Evolutionary conservation across 2,329 filamentous ascomycete genomes (phyloP).

Genomic region (Aureobasidium sp.): DNA sequence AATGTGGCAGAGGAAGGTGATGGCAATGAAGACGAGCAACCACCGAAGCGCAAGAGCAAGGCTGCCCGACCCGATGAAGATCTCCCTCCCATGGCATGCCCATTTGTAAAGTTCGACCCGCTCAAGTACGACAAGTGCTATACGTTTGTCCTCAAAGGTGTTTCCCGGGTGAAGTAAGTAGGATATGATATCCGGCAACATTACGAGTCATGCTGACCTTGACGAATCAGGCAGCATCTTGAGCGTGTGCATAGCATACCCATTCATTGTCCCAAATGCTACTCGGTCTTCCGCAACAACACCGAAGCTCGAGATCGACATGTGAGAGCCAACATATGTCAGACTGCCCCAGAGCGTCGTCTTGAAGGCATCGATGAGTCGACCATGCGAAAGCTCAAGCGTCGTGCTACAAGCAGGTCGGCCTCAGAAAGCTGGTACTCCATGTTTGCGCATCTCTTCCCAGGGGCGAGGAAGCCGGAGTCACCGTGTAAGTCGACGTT

Average conservation of each 20-base stretch:
- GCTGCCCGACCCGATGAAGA: neutral
- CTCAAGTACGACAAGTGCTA: conserved; percentile 11
- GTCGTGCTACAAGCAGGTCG: neutral
- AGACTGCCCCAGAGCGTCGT: neutral
- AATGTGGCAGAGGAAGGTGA: neutral
- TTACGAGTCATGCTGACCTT: neutral
- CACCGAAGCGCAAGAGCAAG: neutral
- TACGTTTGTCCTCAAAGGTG: neutral
- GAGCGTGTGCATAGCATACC: conserved; percentile 9
- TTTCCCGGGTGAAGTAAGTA: conserved; percentile 10
- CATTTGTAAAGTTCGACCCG: conserved; percentile 7
- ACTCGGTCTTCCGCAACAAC: conserved; percentile 3
- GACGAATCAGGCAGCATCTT: neutral
- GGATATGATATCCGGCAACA: neutral
- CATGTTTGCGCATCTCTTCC: conserved; percentile 1
- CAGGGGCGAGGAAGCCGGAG: neutral
- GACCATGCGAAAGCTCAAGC: conserved; percentile 2
- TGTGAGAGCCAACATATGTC: neutral
- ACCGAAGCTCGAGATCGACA: neutral
- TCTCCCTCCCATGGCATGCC: neutral
- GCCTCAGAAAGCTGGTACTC: conserved; percentile 5
- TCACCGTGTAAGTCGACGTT: neutral
- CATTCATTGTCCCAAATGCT: conserved; percentile 6
- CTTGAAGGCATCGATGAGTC: neutral
- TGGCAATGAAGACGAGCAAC: neutral